Evolutionary conservation across 2,329 filamentous ascomycete genomes (phyloP), one percentile per base, ranked within the genome.

Genomic region (Podosphaera xanthii): DNA sequence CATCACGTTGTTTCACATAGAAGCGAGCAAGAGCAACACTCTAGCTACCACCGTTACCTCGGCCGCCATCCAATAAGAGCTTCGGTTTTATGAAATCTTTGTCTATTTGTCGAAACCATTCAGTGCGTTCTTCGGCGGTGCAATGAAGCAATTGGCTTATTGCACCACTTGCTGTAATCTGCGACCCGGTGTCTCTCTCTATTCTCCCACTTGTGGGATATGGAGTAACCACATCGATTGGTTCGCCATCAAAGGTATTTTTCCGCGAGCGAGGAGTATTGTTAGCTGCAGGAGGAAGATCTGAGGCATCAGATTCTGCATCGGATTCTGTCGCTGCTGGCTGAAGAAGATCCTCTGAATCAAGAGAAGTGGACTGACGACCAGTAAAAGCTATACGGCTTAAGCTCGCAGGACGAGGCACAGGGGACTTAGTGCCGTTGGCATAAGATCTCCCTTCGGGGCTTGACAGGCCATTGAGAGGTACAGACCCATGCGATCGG

Each of bases 31-130:
- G 6, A 10, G 36, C 10, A 40, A 40, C 10, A 40, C 10, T 40
- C 36, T 40, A 40, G 36, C 36, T 40, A 52, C 64, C 63, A 58
- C 66, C 63, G 46, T 64, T 63, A 3, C 65, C 64, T 49, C 67
- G 69, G 2, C 68, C 68, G 12, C 84, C 85, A 71, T 96, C 90
- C 30, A 97, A 77, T 63, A 97, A 71, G 59, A 97, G 72, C 68
- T 84, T 87, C 22, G 91, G 91, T 75, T 97, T 97, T 71, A 97
- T 90, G 70, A 89, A 96, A 61, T 90, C 88, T 71, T 98, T 92
- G 70, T 98, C 92, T 61, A 98, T 74, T 72, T 95, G 90, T 64
- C 83, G 83, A 71, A 98, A 94, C 72, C 94, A 81, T 53, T 86
- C 88, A 8, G 87, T 86, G 52, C 94, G 89, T 69, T 98, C 92